Evolutionary conservation across 2,329 filamentous ascomycete species (phyloP).

Genomic region (Apiospora malaysiana): DNA sequence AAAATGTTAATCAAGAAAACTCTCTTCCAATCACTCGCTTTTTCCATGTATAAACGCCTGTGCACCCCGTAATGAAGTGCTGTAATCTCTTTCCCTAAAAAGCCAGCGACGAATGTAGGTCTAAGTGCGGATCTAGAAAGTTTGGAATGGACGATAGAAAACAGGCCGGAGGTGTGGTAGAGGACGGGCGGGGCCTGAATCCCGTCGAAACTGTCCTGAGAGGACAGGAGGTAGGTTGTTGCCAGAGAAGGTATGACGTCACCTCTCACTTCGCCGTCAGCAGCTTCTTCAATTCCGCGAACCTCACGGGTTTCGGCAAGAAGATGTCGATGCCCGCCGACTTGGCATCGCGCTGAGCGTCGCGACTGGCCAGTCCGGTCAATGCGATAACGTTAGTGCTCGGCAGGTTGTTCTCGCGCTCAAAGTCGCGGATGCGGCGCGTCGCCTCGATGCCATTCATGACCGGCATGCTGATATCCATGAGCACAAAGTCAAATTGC

Average conservation of each 20-base stretch:
- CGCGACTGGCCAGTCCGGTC: constrained; percentile 56
- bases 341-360: constrained; percentile 54
- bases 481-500: constrained; percentile 44
- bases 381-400: constrained; percentile 57
- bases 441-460: constrained; percentile 58
- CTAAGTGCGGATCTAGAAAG: not conserved
- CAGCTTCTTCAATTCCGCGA: constrained; percentile 47
- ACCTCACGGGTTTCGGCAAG: constrained; percentile 56
- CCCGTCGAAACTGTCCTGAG: not conserved
- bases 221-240: not conserved
- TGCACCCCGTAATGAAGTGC: not conserved
- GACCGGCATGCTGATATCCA: constrained; percentile 63
- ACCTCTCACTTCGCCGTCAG: constrained; percentile 13
- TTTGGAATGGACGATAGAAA: not conserved
- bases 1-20: too few species aligned
- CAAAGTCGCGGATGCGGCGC: constrained; percentile 53
- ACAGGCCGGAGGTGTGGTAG: not conserved
- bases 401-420: constrained; percentile 46
- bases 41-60: not conserved
- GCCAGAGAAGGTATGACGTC: too few species aligned
- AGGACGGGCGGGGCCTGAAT: not conserved
- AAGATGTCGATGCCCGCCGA: constrained; percentile 49
- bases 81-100: not conserved
- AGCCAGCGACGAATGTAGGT: not conserved
- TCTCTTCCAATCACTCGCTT: not conserved